Evolutionary conservation across 1,284 basidiomycete genomes (phyloP).

Genomic region (Volvariella volvacea): DNA sequence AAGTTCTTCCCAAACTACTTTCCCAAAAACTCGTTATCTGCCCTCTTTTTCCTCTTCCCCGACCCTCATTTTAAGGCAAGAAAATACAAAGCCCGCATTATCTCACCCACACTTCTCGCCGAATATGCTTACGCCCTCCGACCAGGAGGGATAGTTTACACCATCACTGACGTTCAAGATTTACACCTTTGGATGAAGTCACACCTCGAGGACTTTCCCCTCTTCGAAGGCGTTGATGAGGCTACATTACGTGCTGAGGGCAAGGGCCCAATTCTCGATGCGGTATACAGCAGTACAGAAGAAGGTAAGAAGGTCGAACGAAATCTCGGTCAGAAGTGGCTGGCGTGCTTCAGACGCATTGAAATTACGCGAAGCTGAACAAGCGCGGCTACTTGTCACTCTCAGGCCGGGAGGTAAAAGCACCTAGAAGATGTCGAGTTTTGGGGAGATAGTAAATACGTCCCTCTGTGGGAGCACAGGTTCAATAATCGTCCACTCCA

Average conservation of each 20-base stretch:
- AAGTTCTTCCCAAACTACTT: constrained; percentile 99
- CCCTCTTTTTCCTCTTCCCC: constrained; percentile 98
- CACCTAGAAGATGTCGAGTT: too few species aligned
- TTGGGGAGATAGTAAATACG: too few species aligned
- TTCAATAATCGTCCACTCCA: too few species aligned
- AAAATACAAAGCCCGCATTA: constrained; percentile 98
- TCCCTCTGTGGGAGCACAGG: too few species aligned
- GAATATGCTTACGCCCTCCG: constrained; percentile 91
- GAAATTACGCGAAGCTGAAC: constrained; percentile 28
- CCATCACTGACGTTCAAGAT: constrained; percentile 95
- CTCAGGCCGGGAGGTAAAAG: too few species aligned
- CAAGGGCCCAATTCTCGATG: constrained; percentile 70
- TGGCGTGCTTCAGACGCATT: constrained; percentile 75
- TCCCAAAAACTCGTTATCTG: constrained; percentile 80
- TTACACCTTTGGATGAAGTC: constrained; percentile 94
- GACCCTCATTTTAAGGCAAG: constrained; percentile 98
- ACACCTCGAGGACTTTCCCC: constrained; percentile 81
- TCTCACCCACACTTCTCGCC: constrained; percentile 91
- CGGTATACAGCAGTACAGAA: constrained; percentile 84
- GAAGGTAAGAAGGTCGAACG: constrained; percentile 96
- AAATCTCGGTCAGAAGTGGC: constrained; percentile 86
- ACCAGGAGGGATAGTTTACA: constrained; percentile 93
- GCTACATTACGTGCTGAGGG: constrained; percentile 68
- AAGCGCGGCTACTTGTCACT: not conserved
- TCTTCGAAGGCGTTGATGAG: constrained; percentile 80